Evolutionary conservation across 1,284 basidiomycete species (phyloP), one percentile per base, ranked within the genome.

Genomic region (Coriolopsis trogii): DNA sequence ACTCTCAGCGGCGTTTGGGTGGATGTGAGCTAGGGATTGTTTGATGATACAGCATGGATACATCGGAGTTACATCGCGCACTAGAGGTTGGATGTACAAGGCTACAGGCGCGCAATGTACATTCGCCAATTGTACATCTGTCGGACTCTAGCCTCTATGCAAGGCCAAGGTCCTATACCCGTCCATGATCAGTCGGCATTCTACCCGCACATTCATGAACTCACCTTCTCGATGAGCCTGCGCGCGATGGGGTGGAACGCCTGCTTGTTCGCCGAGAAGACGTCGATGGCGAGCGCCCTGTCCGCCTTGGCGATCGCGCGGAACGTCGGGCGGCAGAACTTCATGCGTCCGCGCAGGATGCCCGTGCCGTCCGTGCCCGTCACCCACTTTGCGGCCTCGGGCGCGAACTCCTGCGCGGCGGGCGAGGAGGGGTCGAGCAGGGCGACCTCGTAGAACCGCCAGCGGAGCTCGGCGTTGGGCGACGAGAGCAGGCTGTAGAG

Each of bases 231-330:
- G 58, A 92, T 87, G 62, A 90, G 61, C 63, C 76, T 80, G 60
- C 80, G 72, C 24, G 89, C 89, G 53, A 92, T 90, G 0, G 90
- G 87, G 69, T 92, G 90, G 75, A 91, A 93, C 21, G 75, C 74
- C 9, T 66, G 66, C 66, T 80, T 81, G 55, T 80, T 69, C 38
- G 68, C 72, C 38, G 64, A 62, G 65, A 87, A 93, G 26, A 72
- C 74, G 20, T 75, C 73, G 58, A 82, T 72, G 1, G 95, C 90
- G 28, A 94, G 69, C 18, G 73, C 71, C 15, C 73, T 68, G 66
- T 93, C 79, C 18, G 89, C 84, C 49, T 78, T 74, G 28, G 64
- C 68, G 16, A 84, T 77, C 0, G 73, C 78, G 34, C 79, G 69
- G 63, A 90, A 83, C 7, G 82, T 71, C 0, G 87, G 87, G 48